Evolutionary conservation across 805 yeast genomes (phyloP).

Genomic region (Candida tammaniensis): DNA sequence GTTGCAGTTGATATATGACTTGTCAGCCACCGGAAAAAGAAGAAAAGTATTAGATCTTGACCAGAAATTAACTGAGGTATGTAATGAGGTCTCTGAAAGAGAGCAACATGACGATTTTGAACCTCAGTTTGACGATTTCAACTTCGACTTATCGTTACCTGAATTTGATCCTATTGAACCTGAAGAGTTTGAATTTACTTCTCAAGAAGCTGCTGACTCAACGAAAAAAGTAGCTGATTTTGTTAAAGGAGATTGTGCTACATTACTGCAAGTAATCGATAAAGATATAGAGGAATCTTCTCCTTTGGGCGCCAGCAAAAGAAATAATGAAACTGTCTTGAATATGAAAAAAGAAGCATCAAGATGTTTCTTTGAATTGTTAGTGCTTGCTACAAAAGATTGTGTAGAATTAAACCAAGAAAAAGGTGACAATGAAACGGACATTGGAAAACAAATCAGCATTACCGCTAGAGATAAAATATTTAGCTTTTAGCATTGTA

Average conservation of each 20-base stretch:
- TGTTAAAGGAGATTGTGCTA: constrained; percentile 30
- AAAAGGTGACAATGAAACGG: constrained; percentile 14
- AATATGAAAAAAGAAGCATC: constrained; percentile 59
- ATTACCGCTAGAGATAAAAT: constrained; percentile 46
- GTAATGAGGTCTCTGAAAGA: constrained; percentile 9
- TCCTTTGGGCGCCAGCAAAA: constrained; percentile 50
- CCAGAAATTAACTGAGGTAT: constrained; percentile 9
- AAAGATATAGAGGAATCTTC: constrained; percentile 28
- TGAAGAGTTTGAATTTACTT: constrained; percentile 6
- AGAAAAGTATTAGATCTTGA: constrained; percentile 17
- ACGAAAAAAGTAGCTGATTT: constrained; percentile 54
- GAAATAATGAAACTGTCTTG: constrained; percentile 25
- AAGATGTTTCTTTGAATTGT: constrained; percentile 73
- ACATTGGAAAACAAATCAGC: constrained; percentile 57
- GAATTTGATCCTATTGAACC: constrained; percentile 16
- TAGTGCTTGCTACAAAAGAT: constrained; percentile 77
- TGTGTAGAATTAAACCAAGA: constrained; percentile 64
- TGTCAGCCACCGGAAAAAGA: constrained; percentile 27
- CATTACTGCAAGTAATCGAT: constrained; percentile 10
- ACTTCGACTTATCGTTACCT: constrained; percentile 22
- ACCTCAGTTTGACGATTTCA: constrained; percentile 11
- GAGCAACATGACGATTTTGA: constrained; percentile 21
- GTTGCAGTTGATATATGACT: constrained; percentile 31
- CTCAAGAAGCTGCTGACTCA: constrained; percentile 19
- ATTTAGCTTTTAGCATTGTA: constrained; percentile 19